phyloP scores from a whole-genome alignment of 345 rosid genomes.

The Camelina sativa region DNA sequence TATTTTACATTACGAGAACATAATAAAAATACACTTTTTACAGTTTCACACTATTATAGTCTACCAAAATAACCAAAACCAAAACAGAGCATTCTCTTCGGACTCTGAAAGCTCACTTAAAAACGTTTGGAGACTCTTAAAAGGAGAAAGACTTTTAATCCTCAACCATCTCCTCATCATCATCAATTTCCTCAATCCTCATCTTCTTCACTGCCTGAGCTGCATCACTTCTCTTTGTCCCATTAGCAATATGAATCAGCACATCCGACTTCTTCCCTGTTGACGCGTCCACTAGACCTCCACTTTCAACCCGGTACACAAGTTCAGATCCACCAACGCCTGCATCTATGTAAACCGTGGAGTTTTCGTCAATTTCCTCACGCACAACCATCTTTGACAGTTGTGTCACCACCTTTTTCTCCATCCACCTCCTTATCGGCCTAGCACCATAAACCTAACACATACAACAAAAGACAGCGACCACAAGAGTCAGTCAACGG shows the following conservation, averaged over 20 bases:
- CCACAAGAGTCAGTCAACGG: neutral
- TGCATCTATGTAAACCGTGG: constrained; percentile 78
- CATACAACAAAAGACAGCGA: neutral
- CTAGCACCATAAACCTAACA: constrained; percentile 85
- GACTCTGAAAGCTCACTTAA: neutral
- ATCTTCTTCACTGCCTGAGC: constrained; percentile 90
- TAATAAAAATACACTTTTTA: neutral
- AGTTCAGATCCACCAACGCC: constrained; percentile 48
- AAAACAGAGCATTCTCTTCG: constrained; percentile 12
- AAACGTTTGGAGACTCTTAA: neutral
- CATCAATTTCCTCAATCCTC: constrained; percentile 77
- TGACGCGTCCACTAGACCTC: constrained; percentile 75
- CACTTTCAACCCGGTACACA: constrained; percentile 66
- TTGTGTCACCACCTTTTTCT: constrained; percentile 88
- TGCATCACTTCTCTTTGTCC: constrained; percentile 54
- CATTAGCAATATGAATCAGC: constrained; percentile 61
- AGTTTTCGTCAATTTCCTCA: constrained; percentile 88
- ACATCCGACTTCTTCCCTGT: constrained; percentile 77
- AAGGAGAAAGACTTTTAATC: constrained; percentile 8
- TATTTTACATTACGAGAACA: neutral
- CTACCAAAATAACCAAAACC: constrained; percentile 7
- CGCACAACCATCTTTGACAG: constrained; percentile 80
- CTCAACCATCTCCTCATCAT: constrained; percentile 60
- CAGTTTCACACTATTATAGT: constrained; percentile 8
- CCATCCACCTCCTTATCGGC: constrained; percentile 94